Percentiles rank a stretch among this genome's conserved stretches.
Evolutionary conservation across 108 stramenopile species (phyloP).

Genomic region (Pseudonitzschia delicatissima): DNA sequence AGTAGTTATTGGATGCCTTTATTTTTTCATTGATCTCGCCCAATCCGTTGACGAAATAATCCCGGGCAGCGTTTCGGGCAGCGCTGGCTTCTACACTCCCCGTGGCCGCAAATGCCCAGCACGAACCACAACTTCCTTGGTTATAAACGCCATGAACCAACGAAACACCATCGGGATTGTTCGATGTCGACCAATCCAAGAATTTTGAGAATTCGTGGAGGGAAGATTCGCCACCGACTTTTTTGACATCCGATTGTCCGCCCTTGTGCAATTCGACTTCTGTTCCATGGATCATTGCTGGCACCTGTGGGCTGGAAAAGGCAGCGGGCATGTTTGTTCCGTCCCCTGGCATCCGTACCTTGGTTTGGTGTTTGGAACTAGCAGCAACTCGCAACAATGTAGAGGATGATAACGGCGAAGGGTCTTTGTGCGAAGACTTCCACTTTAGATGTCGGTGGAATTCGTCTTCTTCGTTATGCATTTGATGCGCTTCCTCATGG

Average conservation of each 20-base stretch:
- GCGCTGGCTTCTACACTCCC: constrained; percentile 89
- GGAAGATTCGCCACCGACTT: not conserved
- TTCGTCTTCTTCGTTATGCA: not conserved
- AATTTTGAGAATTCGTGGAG: constrained; percentile 11
- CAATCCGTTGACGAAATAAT: constrained; percentile 12
- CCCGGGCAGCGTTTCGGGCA: constrained; percentile 52
- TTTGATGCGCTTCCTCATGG: not conserved
- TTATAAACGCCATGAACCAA: constrained; percentile 63
- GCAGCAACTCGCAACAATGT: not conserved
- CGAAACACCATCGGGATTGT: constrained; percentile 78
- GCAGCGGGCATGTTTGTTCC: not conserved
- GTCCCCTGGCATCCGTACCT: not conserved
- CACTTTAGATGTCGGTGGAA: not conserved
- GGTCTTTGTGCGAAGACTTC: no score
- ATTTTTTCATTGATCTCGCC: not conserved
- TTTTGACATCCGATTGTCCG: not conserved
- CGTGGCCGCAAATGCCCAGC: constrained; percentile 98
- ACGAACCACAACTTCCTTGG: constrained; percentile 87
- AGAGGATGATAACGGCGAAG: not conserved
- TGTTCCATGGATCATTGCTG: not conserved
- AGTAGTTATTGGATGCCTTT: constrained; percentile 13
- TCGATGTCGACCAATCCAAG: constrained; percentile 69
- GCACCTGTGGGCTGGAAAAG: constrained; percentile 14
- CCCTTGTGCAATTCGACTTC: constrained; percentile 11
- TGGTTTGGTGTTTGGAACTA: not conserved